Conservation (phyloP, 257 asterid genomes). For the Nicotiana benthamiana region DNA sequence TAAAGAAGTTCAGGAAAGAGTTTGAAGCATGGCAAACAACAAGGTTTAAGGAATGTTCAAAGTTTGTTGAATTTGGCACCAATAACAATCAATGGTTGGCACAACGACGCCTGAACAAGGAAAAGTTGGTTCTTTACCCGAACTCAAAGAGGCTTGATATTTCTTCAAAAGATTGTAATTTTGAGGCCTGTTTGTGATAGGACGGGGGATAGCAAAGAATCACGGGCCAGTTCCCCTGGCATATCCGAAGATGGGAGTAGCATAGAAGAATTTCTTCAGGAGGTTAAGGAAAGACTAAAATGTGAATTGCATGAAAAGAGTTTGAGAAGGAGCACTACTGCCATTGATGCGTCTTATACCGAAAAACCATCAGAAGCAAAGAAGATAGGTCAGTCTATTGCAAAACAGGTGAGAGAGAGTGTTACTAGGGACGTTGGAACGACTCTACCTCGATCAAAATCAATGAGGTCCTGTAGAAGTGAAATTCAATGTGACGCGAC, state of each 20-base stretch:
- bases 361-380: constrained; percentile 72
- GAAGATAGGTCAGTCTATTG: constrained; percentile 67
- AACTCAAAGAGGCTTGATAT: constrained; percentile 31
- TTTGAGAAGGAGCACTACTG: constrained; percentile 34
- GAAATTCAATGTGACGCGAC: constrained; percentile 41
- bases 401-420: constrained; percentile 67
- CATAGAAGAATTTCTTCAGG: constrained; percentile 78
- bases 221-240: constrained; percentile 67
- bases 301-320: constrained; percentile 66
- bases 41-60: constrained; percentile 56
- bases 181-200: constrained; percentile 78
- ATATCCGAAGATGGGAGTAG: constrained; percentile 56
- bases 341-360: constrained; percentile 59
- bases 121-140: constrained; percentile 46
- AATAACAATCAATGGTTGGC: constrained; percentile 55
- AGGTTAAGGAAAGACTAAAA: constrained; percentile 81
- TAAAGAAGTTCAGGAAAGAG: constrained; percentile 87
- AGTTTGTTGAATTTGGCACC: constrained; percentile 33
- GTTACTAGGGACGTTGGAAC: constrained; percentile 51
- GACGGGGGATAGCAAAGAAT: constrained; percentile 34
- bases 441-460: constrained; percentile 73
- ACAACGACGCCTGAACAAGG: constrained; percentile 63
- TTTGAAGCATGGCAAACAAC: constrained; percentile 88
- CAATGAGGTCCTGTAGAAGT: constrained; percentile 69
- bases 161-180: constrained; percentile 61